These are phyloP conservation scores for Ceratocystis eucalypticola DNA, from an alignment of 2,329 filamentous ascomycete genomes.

Conservation along the genomic window DNA sequence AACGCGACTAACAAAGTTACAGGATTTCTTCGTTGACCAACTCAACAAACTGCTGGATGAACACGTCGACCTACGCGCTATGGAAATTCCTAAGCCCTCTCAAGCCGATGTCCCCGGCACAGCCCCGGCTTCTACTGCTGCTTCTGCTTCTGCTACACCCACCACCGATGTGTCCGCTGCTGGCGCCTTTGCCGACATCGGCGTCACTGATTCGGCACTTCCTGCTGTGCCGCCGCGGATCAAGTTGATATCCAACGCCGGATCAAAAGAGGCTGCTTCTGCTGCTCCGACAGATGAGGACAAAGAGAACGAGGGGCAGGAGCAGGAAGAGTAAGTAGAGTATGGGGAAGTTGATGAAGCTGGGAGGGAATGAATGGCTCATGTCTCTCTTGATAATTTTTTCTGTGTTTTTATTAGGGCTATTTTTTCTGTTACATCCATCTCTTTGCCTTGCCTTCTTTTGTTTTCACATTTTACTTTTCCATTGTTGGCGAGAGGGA, in stretches of 20 bases:
- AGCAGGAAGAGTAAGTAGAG: not conserved
- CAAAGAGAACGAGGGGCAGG: not conserved
- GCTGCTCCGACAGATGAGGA: not conserved
- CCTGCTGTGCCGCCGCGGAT: slow-evolving; percentile 11
- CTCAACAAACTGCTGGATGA: slow-evolving; percentile 41
- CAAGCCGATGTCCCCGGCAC: slow-evolving; percentile 20
- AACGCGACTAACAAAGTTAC: slow-evolving; percentile 37
- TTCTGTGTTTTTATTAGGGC: slow-evolving; percentile 8
- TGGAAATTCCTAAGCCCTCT: slow-evolving; percentile 33
- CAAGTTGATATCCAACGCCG: slow-evolving; percentile 36
- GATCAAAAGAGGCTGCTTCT: slow-evolving; percentile 7
- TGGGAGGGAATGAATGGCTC: not conserved
- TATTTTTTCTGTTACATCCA: not conserved
- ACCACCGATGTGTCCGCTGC: slow-evolving; percentile 20
- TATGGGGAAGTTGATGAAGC: slow-evolving; percentile 4
- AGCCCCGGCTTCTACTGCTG: slow-evolving; percentile 20
- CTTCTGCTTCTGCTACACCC: slow-evolving; percentile 9
- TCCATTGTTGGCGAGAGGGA: not conserved
- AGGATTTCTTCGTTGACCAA: slow-evolving; percentile 42
- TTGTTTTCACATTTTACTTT: slow-evolving; percentile 8
- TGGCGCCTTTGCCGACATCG: not conserved
- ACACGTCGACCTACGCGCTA: slow-evolving; percentile 41
- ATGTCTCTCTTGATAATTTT: slow-evolving; percentile 11
- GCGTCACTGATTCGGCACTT: not conserved
- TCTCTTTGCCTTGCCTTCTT: not conserved